Evolutionary conservation across 164 flowering plant genomes (phyloP).

Genomic region (Sedum album): DNA sequence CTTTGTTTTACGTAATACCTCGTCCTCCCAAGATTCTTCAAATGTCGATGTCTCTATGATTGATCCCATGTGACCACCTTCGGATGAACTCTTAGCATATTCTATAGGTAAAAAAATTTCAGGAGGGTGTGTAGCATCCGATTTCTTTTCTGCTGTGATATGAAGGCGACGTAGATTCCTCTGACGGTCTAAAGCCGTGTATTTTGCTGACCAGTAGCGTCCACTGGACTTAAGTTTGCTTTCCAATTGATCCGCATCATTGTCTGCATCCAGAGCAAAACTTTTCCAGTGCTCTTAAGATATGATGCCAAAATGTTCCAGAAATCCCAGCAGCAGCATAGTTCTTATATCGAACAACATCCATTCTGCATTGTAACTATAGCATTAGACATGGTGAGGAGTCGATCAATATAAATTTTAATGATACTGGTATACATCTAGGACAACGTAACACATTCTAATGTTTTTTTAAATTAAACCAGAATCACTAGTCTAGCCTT

Average conservation of each 20-base stretch:
- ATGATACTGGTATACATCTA: neutral
- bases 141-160: constrained; percentile 23
- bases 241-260: constrained; percentile 63
- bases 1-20: constrained; percentile 50
- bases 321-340: constrained; percentile 19
- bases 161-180: constrained; percentile 54
- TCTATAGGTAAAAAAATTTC: constrained; percentile 59
- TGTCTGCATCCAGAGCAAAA: constrained; percentile 42
- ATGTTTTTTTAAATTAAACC: too few relatives aligned
- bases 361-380: constrained; percentile 62
- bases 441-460: neutral
- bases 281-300: constrained; percentile 19
- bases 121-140: constrained; percentile 1
- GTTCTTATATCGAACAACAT: constrained; percentile 67
- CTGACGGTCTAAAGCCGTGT: constrained; percentile 60
- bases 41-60: constrained; percentile 12
- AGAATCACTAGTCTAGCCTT: too few relatives aligned
- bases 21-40: constrained; percentile 96
- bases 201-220: constrained; percentile 99
- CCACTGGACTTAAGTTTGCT: constrained; percentile 48
- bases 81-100: too few relatives aligned
- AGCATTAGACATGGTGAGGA: constrained; percentile 37
- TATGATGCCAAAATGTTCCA: constrained; percentile 15
- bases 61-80: constrained; percentile 17
- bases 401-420: neutral